Percentiles rank a stretch among this genome's conserved stretches.
Evolutionary conservation across 345 rosid species (phyloP).

Genomic region (Ceriops tagal): DNA sequence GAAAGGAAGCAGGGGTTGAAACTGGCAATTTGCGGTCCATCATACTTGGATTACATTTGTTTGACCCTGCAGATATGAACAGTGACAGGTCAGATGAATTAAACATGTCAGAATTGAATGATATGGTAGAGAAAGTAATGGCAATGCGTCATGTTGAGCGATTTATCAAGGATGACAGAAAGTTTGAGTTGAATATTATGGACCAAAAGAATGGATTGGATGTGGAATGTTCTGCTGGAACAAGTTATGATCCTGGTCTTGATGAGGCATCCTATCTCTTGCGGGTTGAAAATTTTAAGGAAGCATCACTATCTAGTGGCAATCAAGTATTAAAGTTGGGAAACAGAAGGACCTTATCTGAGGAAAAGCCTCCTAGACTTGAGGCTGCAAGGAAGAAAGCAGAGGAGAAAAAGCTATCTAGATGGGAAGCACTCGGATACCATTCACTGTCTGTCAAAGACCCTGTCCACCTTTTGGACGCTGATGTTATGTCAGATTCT

Average conservation of each 20-base stretch:
- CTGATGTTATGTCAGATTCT: constrained; percentile 44
- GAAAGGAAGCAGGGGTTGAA: constrained; percentile 44
- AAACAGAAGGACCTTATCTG: constrained; percentile 39
- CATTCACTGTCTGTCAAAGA: constrained; percentile 60
- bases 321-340: constrained; percentile 33
- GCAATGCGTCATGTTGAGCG: constrained; percentile 45
- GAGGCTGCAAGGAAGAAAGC: constrained; percentile 68
- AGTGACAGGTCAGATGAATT: constrained; percentile 42
- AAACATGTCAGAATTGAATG: constrained; percentile 48
- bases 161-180: constrained; percentile 40
- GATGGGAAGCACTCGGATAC: constrained; percentile 78
- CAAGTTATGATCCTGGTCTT: constrained; percentile 46
- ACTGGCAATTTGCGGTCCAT: constrained; percentile 57
- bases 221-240: constrained; percentile 30
- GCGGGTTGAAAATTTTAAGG: constrained; percentile 80
- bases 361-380: constrained; percentile 43
- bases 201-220: constrained; percentile 28
- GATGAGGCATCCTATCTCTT: constrained; percentile 80
- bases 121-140: constrained; percentile 62
- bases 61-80: constrained; percentile 49
- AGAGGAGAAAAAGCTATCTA: constrained; percentile 62
- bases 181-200: constrained; percentile 46
- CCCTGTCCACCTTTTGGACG: constrained; percentile 36
- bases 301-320: constrained; percentile 41
- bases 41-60: constrained; percentile 66